Base-by-base conservation (phyloP, 371 early-diverging fungal species). In the Saksenaea vasiformis region DNA sequence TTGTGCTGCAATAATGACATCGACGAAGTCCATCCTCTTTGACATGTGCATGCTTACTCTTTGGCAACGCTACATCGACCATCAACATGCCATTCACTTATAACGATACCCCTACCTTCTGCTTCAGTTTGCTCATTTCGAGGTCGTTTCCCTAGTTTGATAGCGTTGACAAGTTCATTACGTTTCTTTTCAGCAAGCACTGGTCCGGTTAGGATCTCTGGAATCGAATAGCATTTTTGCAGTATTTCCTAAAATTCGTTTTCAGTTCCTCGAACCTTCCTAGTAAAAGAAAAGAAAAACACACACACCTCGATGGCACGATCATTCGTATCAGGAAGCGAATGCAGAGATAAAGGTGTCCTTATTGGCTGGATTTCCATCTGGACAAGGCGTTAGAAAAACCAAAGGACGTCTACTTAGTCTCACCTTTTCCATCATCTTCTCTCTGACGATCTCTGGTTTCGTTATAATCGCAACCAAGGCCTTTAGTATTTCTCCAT, bases 1-100 rank as follows among this genome's bases (percentile, higher is more conserved):
- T 69, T 26, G 82, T 77, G 26, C 75, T 75, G 51, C 82, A 82
- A 51, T 82, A 82, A 5, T 64, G 56, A 51, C 82, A 82, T 56
- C 71, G 71, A 5, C 73, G 59, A 13, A 70, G 62, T 7, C 70
- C 71, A 41, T 78, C 82, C 13, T 78, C 79, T 61, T 72, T 75
- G 2, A 44, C 37, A 54, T 71, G 47, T 15, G 38, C 38, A 11
- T 57, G 56, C 34, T 69, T 69, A 43, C 60, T 43, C 27, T 69
- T 75, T 4, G 63, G 59, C 43, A 53, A n/a, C n/a, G n/a, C 60
- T 66, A 61, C 37, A 28, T 24, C 24, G 1, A 14, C 3, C 51
- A 26, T 58, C 15, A 47, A 13, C 1, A 34, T 9, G 15, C 24
- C 17, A 24, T 55, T 26, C 56, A 17, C 41, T 56, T 31, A 31